Evolutionary conservation across 768 basidiomycete species (phyloP).

Genomic region (Lyophyllum atratum): DNA sequence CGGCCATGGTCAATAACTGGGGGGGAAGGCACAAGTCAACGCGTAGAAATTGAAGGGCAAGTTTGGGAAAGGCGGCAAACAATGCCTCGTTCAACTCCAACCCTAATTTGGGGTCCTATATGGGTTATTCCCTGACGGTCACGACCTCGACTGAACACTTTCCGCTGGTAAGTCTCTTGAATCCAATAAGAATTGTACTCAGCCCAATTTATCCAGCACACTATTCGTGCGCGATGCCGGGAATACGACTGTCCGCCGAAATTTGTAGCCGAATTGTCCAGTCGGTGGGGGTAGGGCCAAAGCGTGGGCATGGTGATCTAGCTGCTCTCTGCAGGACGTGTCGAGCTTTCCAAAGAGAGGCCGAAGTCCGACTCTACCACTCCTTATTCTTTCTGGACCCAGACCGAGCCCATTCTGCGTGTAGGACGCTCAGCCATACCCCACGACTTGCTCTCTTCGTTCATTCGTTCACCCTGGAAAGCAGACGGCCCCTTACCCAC

Average conservation of each 20-base stretch:
- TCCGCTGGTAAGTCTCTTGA: not conserved
- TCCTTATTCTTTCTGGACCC: slow-evolving; percentile 39
- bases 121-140: not conserved
- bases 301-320: slow-evolving; percentile 33
- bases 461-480: slow-evolving; percentile 38
- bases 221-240: slow-evolving; percentile 8
- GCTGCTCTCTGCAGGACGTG: slow-evolving; percentile 43
- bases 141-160: not conserved
- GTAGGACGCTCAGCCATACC: slow-evolving; percentile 35
- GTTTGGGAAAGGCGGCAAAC: slow-evolving; percentile 7
- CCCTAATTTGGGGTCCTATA: slow-evolving; percentile 4
- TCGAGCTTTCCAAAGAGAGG: slow-evolving; percentile 48
- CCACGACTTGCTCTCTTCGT: slow-evolving; percentile 43
- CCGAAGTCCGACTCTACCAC: slow-evolving; percentile 50
- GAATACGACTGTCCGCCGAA: slow-evolving; percentile 41
- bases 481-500: slow-evolving; percentile 26
- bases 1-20: slow-evolving; percentile 47
- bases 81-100: not conserved
- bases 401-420: slow-evolving; percentile 35
- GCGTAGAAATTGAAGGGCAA: slow-evolving; percentile 5
- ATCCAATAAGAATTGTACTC: not conserved
- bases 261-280: slow-evolving; percentile 42
- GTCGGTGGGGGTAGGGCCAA: slow-evolving; percentile 24
- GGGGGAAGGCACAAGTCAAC: slow-evolving; percentile 1
- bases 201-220: not conserved